Base-by-base conservation (phyloP, 805 yeast genomes). In the Starmerella asiatica region DNA sequence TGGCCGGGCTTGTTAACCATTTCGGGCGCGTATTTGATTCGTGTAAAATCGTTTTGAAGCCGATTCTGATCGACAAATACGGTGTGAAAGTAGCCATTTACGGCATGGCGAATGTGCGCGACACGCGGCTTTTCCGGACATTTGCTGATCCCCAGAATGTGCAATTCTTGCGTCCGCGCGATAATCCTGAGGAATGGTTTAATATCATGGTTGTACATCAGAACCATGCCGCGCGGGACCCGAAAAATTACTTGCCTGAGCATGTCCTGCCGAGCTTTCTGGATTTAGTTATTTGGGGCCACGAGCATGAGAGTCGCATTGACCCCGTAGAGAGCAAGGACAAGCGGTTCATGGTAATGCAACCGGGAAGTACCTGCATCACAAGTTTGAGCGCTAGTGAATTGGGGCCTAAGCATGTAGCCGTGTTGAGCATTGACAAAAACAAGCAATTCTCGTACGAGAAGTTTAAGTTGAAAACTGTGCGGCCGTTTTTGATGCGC, bases 221-320 rank as follows among this genome's bases (percentile, higher is more conserved):
- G 59, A 91, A 91, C 59, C 95, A 58, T 46, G 70, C 76, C 2
- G 74, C 79, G 4, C 86, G 86, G 52, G 73, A 93, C 1, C 81
- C 93, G 0, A 40, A 43, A 9, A 76, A 83, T 4, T 79, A 79
- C 48, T 63, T 91, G 4, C 97, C 96, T 5, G 97, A 86, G 47
- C 69, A 67, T 38, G 79, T 81, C 50, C 61, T 91, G 19, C 98
- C 97, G 0, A 63, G 68, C 7, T 85, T 86, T 55, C 53, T 91
- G 34, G 85, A 91, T 54, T 64, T 88, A 41, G 76, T 91, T 0
- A 62, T 86, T 2, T 91, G 98, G 98, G 98, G 98, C 15, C 98
- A 91, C 58, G 98, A 91, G 56, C 98, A 91, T 59, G 96, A 91
- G 56, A 84, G 96, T 54, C 68, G 77, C 4, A 82, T 88, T 1